Conservation (phyloP, 257 asterid genomes). For the Plectranthus barbatus region DNA sequence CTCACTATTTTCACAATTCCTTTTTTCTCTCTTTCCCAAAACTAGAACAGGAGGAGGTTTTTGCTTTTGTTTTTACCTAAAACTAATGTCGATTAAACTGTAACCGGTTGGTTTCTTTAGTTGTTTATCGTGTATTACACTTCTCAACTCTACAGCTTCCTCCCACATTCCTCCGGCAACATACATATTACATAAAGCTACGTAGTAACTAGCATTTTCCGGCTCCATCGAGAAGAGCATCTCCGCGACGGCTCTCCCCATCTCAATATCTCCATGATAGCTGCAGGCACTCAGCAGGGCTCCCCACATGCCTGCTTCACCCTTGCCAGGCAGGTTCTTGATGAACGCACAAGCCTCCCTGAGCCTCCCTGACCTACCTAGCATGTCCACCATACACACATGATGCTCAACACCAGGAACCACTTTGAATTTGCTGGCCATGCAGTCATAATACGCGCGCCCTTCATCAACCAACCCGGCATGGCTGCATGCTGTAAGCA, state of each 20-base stretch:
- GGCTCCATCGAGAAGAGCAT: slow-evolving; percentile 42
- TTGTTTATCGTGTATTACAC: slow-evolving; percentile 29
- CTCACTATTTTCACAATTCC: no score
- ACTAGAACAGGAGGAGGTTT: no score
- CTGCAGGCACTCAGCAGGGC: slow-evolving; percentile 60
- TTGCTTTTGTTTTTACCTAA: slow-evolving; percentile 17
- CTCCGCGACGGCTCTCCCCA: slow-evolving; percentile 50
- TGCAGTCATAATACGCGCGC: slow-evolving; percentile 28
- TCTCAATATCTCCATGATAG: slow-evolving; percentile 45
- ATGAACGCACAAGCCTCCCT: slow-evolving; percentile 39
- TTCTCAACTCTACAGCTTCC: slow-evolving; percentile 62
- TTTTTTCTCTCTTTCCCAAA: no score
- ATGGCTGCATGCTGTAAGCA: slow-evolving; percentile 64
- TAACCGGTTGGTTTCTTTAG: slow-evolving; percentile 44
- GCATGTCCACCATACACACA: slow-evolving; percentile 49
- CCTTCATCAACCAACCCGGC: slow-evolving; percentile 57
- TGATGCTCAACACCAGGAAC: slow-evolving; percentile 42
- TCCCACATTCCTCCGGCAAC: slow-evolving; percentile 61
- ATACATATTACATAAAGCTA: slow-evolving; percentile 47
- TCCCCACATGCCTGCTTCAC: slow-evolving; percentile 49
- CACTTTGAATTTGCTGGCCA: slow-evolving; percentile 27
- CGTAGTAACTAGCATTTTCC: slow-evolving; percentile 49
- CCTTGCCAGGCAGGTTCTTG: slow-evolving; percentile 21
- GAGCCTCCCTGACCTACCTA: slow-evolving; percentile 54
- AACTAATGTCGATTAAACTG: slow-evolving; percentile 40